Conservation (phyloP, 208 protist species). For the Acanthamoeba healyi region DNA sequence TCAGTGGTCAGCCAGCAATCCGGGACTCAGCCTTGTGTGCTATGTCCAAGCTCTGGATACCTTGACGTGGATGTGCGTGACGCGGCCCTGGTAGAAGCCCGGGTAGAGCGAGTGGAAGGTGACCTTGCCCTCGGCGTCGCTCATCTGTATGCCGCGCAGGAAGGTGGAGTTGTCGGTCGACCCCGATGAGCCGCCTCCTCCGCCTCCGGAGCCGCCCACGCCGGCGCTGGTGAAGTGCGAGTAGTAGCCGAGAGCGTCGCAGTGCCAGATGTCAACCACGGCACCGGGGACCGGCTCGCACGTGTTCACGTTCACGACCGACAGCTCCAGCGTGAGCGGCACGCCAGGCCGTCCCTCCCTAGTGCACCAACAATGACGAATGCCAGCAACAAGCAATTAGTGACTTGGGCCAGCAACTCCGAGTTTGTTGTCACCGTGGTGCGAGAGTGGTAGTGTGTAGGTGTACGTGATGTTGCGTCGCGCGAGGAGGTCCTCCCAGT, state of each 20-base stretch:
- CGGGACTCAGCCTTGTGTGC: not conserved
- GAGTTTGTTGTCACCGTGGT: no score
- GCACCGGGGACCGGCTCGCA: slow-evolving; percentile 2
- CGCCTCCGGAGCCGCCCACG: slow-evolving; percentile 6
- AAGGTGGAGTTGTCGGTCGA: slow-evolving; percentile 45
- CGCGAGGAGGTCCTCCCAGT: slow-evolving; percentile 20
- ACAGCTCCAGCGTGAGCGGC: slow-evolving; percentile 61
- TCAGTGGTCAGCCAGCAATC: no score
- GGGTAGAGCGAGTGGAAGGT: slow-evolving; percentile 72
- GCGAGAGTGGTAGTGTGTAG: not conserved
- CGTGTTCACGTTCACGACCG: slow-evolving; percentile 59
- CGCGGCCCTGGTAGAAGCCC: slow-evolving; percentile 74
- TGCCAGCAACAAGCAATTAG: not conserved
- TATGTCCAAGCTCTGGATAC: not conserved
- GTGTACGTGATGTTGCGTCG: slow-evolving; percentile 36
- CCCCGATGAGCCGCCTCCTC: not conserved
- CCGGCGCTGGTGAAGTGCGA: slow-evolving; percentile 72
- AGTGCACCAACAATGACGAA: not conserved
- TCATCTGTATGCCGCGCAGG: slow-evolving; percentile 75
- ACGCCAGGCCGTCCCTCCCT: slow-evolving; percentile 73
- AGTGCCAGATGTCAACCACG: slow-evolving; percentile 80
- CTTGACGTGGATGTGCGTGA: slow-evolving; percentile 78
- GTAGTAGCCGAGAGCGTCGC: slow-evolving; percentile 68
- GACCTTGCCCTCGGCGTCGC: slow-evolving; percentile 42
- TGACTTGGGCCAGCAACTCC: no score